Conservation (phyloP, 106 monocot genomes). For the Dendrobium officinale region DNA sequence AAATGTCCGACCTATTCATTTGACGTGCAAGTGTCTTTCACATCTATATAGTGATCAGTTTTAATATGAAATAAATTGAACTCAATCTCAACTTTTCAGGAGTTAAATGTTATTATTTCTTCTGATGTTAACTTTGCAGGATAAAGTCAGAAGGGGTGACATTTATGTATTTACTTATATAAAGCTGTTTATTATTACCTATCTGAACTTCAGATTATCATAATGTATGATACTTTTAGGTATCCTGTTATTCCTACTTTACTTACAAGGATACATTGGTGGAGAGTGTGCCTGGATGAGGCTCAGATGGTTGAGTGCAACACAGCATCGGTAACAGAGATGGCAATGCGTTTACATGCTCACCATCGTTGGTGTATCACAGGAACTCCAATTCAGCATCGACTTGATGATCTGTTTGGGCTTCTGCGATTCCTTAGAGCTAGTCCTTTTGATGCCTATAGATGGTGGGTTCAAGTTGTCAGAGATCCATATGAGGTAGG, state of each 20-base stretch:
- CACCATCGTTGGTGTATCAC: slow-evolving; percentile 87
- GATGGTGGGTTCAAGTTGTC: slow-evolving; percentile 91
- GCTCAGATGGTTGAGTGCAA: slow-evolving; percentile 98
- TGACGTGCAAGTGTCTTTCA: not conserved
- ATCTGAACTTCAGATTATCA: not conserved
- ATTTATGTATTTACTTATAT: not conserved
- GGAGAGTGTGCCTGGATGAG: slow-evolving; percentile 96
- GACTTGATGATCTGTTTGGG: slow-evolving; percentile 90
- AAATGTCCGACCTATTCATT: not conserved
- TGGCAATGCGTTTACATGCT: slow-evolving; percentile 86
- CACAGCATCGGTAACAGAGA: slow-evolving; percentile 80
- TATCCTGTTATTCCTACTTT: slow-evolving; percentile 89
- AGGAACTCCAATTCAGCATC: slow-evolving; percentile 89
- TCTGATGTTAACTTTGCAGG: not conserved
- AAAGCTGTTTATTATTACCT: not conserved
- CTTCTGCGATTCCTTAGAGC: slow-evolving; percentile 76
- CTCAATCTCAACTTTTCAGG: not conserved
- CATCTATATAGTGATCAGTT: not conserved
- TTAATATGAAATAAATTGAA: not conserved
- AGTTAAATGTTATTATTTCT: not conserved
- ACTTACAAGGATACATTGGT: slow-evolving; percentile 91
- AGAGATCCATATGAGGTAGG: slow-evolving; percentile 94
- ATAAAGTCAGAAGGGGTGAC: not conserved
- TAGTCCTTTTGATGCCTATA: slow-evolving; percentile 69
- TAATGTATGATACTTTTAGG: slow-evolving; percentile 25